Evolutionary conservation across 202 grass and related monocot genomes (phyloP).

Genomic region (Schoenoplectus tabernaemontani): DNA sequence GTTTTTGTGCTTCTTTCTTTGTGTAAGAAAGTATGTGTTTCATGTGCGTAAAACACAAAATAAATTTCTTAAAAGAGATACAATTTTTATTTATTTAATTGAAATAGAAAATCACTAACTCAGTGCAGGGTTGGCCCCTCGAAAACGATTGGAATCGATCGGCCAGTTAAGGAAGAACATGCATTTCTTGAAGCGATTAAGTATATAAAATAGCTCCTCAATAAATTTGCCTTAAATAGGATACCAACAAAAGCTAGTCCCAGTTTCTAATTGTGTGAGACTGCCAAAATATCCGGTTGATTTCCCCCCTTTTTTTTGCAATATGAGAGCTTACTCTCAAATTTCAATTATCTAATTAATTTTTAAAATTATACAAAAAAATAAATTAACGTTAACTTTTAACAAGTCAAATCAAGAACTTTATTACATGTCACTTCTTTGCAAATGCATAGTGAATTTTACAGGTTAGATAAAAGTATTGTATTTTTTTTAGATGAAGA

Average conservation of each 20-base stretch:
- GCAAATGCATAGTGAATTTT: neutral
- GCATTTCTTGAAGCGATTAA: neutral
- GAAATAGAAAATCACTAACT: too few species aligned
- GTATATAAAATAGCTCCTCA: neutral
- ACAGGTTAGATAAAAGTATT: neutral
- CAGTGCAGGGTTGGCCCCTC: too few species aligned
- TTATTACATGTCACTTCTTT: neutral
- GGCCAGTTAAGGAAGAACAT: conserved; percentile 1
- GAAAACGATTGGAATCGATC: conserved; percentile 20
- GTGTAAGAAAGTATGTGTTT: too few species aligned
- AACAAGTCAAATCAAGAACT: neutral
- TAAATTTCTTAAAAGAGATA: too few species aligned
- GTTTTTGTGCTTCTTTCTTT: too few species aligned
- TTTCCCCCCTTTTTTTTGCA: too few species aligned
- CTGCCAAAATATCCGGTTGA: neutral
- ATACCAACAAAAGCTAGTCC: neutral
- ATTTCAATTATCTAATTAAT: too few species aligned
- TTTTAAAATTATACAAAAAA: too few species aligned
- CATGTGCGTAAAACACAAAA: too few species aligned
- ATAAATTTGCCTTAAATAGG: neutral
- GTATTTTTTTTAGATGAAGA: too few species aligned
- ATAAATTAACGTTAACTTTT: neutral
- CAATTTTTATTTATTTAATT: too few species aligned
- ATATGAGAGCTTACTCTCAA: too few species aligned
- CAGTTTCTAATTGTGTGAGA: neutral